Percentiles rank a stretch among this genome's conserved stretches.
Evolutionary conservation across 1,139 yeast species (phyloP).

Genomic region (Lodderomyces jiufengensis): DNA sequence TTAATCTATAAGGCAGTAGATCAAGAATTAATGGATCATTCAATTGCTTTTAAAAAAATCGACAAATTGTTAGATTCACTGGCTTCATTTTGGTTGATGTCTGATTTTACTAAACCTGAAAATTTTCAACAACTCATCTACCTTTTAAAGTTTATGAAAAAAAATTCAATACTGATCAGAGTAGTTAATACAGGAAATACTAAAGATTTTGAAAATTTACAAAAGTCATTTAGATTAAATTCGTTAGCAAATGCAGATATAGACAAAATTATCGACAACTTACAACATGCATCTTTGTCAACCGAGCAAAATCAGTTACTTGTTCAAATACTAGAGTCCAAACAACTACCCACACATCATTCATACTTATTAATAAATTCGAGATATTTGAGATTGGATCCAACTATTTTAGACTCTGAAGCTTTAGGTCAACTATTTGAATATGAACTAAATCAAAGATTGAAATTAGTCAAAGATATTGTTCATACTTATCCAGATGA

Average conservation of each 20-base stretch:
- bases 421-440: constrained; percentile 30
- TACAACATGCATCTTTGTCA: constrained; percentile 6
- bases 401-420: constrained; percentile 13
- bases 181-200: constrained; percentile 26
- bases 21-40: constrained; percentile 23
- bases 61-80: constrained; percentile 15
- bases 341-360: constrained; percentile 33
- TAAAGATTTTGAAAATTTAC: constrained; percentile 7
- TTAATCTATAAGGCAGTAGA: constrained; percentile 33
- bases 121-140: constrained; percentile 42
- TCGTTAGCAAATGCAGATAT: constrained; percentile 16
- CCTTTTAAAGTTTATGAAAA: constrained; percentile 26
- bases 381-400: constrained; percentile 35
- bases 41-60: constrained; percentile 17
- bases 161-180: constrained; percentile 33
- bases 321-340: constrained; percentile 15
- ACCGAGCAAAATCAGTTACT: not conserved
- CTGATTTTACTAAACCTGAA: constrained; percentile 41
- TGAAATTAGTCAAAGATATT: constrained; percentile 28
- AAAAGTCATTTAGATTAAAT: constrained; percentile 5
- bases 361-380: constrained; percentile 39
- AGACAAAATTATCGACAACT: constrained; percentile 13
- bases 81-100: constrained; percentile 52
- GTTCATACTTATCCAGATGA: constrained; percentile 27
- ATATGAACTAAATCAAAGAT: constrained; percentile 36